phyloP scores from a whole-genome alignment of 352 stramenopile species.

The Phytophthora cryptogea region DNA sequence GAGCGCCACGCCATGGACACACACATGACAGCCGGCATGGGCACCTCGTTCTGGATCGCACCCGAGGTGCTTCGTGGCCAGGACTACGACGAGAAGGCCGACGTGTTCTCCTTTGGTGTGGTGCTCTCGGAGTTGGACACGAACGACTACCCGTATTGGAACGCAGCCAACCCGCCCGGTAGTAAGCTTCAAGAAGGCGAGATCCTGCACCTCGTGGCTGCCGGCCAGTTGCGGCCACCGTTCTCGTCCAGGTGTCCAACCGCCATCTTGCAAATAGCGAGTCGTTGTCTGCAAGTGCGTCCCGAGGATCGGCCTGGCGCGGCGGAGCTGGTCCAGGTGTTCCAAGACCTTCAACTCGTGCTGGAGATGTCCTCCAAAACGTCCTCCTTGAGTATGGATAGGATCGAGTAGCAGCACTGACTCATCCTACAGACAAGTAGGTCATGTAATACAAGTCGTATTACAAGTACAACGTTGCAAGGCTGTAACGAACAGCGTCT shows the following conservation, averaged over 20 bases:
- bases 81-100: slow-evolving; percentile 45
- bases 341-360: slow-evolving; percentile 13
- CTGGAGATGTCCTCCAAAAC: slow-evolving; percentile 8
- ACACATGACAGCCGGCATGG: slow-evolving; percentile 40
- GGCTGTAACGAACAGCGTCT: slow-evolving; percentile 10
- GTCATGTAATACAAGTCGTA: background rate
- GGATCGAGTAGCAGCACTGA: slow-evolving; percentile 1
- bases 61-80: slow-evolving; percentile 36
- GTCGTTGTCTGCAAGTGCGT: slow-evolving; percentile 34
- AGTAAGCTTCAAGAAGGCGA: slow-evolving; percentile 34
- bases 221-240: slow-evolving; percentile 32
- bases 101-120: slow-evolving; percentile 45
- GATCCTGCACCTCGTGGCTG: slow-evolving; percentile 39
- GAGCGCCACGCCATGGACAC: slow-evolving; percentile 30
- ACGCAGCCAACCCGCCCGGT: slow-evolving; percentile 17
- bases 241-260: slow-evolving; percentile 37
- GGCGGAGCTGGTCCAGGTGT: slow-evolving; percentile 26
- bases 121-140: slow-evolving; percentile 55
- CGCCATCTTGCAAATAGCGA: slow-evolving; percentile 36
- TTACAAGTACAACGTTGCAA: slow-evolving; percentile 3
- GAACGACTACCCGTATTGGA: slow-evolving; percentile 44
- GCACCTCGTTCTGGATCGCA: slow-evolving; percentile 44
- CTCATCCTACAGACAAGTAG: background rate
- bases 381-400: slow-evolving; percentile 23
- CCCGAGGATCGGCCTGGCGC: slow-evolving; percentile 36